Percentiles rank a stretch among this genome's conserved stretches.
These are phyloP conservation scores for Betula pendula DNA, from an alignment of 306 rosid genomes.

Conservation along the genomic window DNA sequence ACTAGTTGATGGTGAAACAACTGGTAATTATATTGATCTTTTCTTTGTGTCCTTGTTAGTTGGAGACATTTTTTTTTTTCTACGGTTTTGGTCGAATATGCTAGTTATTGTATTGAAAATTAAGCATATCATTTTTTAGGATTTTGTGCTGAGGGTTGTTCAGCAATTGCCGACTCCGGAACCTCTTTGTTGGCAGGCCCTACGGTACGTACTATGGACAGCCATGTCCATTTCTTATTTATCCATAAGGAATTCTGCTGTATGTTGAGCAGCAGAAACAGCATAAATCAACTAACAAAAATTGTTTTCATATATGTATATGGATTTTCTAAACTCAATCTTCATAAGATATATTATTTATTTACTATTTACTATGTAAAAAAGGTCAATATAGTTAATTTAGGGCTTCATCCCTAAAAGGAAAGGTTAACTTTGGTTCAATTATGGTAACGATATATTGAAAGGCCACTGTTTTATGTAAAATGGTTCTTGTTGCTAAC, in stretches of 20 bases:
- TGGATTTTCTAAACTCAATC: background rate
- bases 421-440: background rate
- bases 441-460: background rate
- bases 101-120: background rate
- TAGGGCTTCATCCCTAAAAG: background rate
- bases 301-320: background rate
- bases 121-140: conserved; percentile 25
- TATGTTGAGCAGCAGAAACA: background rate
- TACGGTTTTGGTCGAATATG: background rate
- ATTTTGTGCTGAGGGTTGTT: conserved; percentile 34
- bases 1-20: conserved; percentile 33
- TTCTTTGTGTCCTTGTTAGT: background rate
- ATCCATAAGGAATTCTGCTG: background rate
- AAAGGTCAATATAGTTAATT: background rate
- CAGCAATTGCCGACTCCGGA: conserved; percentile 45
- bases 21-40: conserved; percentile 26
- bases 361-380: background rate
- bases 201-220: conserved; percentile 27
- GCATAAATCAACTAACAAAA: too few relatives aligned
- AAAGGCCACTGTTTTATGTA: background rate
- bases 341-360: background rate
- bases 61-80: background rate
- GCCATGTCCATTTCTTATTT: background rate
- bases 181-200: conserved; percentile 41
- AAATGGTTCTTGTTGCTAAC: background rate